These are phyloP conservation scores for Cnidoscolus chayamansa DNA, from an alignment of 441 rosid species.

Conservation along the genomic window DNA sequence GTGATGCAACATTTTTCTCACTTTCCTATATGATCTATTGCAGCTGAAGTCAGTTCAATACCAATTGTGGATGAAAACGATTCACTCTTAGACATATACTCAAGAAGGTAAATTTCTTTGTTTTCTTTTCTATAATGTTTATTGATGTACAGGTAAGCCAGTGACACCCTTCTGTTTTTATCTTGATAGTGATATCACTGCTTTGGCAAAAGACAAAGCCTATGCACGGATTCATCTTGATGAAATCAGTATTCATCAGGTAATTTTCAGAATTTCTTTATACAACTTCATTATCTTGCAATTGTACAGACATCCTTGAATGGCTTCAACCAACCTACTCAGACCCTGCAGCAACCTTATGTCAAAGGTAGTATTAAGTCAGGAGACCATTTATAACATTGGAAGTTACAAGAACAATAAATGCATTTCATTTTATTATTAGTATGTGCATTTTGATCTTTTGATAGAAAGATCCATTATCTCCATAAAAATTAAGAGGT, in stretches of 20 bases:
- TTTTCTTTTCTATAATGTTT: neutral
- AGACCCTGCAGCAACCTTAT: neutral
- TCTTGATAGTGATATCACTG: constrained; percentile 81
- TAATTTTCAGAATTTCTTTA: constrained; percentile 25
- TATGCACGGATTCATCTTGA: constrained; percentile 88
- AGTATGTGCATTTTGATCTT: neutral
- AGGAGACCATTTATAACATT: neutral
- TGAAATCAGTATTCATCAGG: constrained; percentile 91
- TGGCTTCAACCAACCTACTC: neutral
- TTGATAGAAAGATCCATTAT: too few relatives aligned
- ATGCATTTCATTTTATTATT: neutral
- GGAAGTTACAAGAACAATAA: neutral
- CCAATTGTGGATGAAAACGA: constrained; percentile 97
- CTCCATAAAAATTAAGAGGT: too few relatives aligned
- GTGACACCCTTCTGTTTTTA: neutral
- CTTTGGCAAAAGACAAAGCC: constrained; percentile 92
- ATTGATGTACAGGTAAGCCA: neutral
- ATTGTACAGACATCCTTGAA: neutral
- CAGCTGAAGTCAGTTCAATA: constrained; percentile 94
- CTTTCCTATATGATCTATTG: constrained; percentile 19
- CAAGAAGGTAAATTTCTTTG: constrained; percentile 60
- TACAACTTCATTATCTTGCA: neutral
- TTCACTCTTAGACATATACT: constrained; percentile 86
- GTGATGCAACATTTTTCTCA: neutral
- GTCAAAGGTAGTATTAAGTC: neutral